These are phyloP conservation scores for Sextonia rubra DNA, from an alignment of 164 flowering plant species.

Conservation along the genomic window DNA sequence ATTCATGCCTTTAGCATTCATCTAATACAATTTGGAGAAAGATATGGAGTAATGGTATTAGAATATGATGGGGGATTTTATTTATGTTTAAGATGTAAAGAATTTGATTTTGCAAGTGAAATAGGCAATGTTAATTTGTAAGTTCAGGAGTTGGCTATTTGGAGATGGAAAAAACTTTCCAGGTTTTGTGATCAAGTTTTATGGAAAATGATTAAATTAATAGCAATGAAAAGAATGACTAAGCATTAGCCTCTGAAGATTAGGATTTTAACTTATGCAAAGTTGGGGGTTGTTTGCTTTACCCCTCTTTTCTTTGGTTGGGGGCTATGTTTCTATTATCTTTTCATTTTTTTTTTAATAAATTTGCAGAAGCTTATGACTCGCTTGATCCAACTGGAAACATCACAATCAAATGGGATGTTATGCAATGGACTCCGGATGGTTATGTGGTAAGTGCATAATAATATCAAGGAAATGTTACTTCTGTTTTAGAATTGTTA, in stretches of 20 bases:
- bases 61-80: neutral
- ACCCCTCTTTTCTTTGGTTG: neutral
- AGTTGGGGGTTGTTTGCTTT: neutral
- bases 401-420: slow-evolving; percentile 78
- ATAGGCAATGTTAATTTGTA: too few relatives aligned
- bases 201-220: neutral
- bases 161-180: neutral
- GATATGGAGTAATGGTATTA: neutral
- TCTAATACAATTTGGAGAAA: too few relatives aligned
- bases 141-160: neutral
- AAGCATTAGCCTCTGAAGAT: too few relatives aligned
- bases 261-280: neutral
- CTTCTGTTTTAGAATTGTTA: neutral
- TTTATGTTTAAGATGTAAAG: neutral
- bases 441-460: slow-evolving; percentile 68
- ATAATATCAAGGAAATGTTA: neutral
- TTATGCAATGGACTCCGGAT: slow-evolving; percentile 71
- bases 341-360: neutral
- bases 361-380: slow-evolving; percentile 63
- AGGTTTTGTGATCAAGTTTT: neutral
- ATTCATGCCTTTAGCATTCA: too few relatives aligned
- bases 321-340: neutral
- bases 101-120: neutral
- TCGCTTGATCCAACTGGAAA: slow-evolving; percentile 72
- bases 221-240: too few relatives aligned